Base-by-base conservation (phyloP, 768 basidiomycete genomes). In the Porphyrellus cyaneotinctus region DNA sequence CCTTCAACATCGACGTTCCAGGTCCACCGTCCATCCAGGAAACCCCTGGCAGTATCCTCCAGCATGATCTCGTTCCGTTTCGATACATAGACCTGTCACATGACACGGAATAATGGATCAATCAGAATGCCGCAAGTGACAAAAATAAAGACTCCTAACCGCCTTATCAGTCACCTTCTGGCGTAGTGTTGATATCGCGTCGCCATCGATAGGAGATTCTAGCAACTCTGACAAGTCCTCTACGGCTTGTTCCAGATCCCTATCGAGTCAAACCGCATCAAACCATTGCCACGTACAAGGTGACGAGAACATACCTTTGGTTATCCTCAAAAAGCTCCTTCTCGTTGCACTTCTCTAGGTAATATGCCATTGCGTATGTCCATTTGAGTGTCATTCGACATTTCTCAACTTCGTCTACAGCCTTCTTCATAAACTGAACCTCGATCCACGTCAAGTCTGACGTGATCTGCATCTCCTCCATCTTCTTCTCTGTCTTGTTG, bases 301-400 rank as follows among this genome's bases (percentile, higher is more conserved):
- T 23, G 15, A 17, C 24, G 38, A 43, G 20, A 51, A 69, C 78
- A 37, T 56, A 85, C 89, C 89, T 79, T 72, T 99, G 97, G 65
- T 98, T 98, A 71, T 97, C 95, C 70, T 97, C 95, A 64, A 93
- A 98, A 42, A 98, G 73, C 65, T 93, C 90, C 73, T 97, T 98
- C 77, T 88, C 78, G 65, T 97, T 98, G 48, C 89, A 84, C 65
- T 80, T 86, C 36, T 83, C 86, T 26, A 99, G 81, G 66, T 97
- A 98, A 74, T 93, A 99, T 26, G 95, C 95, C 95, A 99, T 97
- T 3, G 93, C 89, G 63, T 99, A 99, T 13, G 95, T 97, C 95
- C 97, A 99, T 72, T 97, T 98, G 53, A 99, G 83, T 35, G 95
- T 97, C 76, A 84, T 90, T 24, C 97, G 84, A 72, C 97, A 91